phyloP scores from a whole-genome alignment of 805 yeast genomes.

The Kodamaea jinghongensis region DNA sequence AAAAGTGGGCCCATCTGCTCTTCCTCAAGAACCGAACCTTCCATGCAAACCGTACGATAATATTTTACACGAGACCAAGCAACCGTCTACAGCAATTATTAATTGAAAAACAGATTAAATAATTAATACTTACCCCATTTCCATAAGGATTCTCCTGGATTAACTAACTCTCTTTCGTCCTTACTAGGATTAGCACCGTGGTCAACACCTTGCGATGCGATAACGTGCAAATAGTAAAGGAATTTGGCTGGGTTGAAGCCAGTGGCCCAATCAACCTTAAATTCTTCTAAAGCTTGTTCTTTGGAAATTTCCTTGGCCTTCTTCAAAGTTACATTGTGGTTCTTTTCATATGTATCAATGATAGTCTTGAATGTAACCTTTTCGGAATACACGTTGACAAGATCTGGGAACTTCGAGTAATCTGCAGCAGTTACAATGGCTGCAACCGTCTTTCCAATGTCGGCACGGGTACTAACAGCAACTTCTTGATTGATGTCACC shows the following conservation, averaged over 20 bases:
- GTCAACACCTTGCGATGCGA: constrained; percentile 33
- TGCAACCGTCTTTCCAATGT: constrained; percentile 17
- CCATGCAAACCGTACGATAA: no score
- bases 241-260: constrained; percentile 35
- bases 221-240: constrained; percentile 31
- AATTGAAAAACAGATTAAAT: no score
- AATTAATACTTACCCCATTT: constrained; percentile 34
- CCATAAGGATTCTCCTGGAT: constrained; percentile 44
- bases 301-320: constrained; percentile 13
- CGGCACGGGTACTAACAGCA: constrained; percentile 31
- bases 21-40: no score
- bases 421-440: constrained; percentile 21
- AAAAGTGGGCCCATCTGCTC: no score
- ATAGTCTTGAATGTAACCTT: constrained; percentile 38
- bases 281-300: constrained; percentile 30
- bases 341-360: constrained; percentile 38
- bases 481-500: constrained; percentile 41
- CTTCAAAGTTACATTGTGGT: constrained; percentile 27
- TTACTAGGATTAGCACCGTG: constrained; percentile 33
- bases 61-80: no score
- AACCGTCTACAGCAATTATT: no score
- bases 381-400: constrained; percentile 42
- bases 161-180: constrained; percentile 42
- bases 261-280: constrained; percentile 21
- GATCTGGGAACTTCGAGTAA: constrained; percentile 41